phyloP scores from a whole-genome alignment of 306 rosid genomes.

The Cicer cuneatum region DNA sequence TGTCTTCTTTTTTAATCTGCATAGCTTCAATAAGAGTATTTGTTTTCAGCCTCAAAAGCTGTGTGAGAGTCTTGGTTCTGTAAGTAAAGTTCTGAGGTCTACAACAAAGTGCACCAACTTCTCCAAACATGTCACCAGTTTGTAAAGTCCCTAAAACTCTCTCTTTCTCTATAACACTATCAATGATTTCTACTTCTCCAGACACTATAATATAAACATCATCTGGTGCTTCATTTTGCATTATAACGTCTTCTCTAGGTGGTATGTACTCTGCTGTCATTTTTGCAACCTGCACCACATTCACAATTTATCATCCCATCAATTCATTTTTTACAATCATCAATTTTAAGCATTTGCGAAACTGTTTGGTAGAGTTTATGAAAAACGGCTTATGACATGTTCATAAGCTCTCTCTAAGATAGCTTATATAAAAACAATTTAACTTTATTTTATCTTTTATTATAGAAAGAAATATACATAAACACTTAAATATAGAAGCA shows the following conservation, averaged over 20 bases:
- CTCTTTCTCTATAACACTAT: constrained; percentile 61
- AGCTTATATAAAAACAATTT: background rate
- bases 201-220: constrained; percentile 90
- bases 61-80: constrained; percentile 86
- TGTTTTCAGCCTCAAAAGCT: constrained; percentile 80
- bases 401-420: background rate
- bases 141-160: constrained; percentile 63
- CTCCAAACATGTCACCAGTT: constrained; percentile 79
- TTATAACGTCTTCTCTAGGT: constrained; percentile 87
- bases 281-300: constrained; percentile 63
- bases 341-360: background rate
- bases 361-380: background rate
- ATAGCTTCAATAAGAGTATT: constrained; percentile 61
- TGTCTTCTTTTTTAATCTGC: constrained; percentile 65
- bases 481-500: too few species aligned
- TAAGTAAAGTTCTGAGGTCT: constrained; percentile 71
- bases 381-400: background rate
- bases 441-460: background rate
- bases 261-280: constrained; percentile 93
- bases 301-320: background rate
- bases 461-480: background rate
- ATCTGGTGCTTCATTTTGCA: constrained; percentile 77
- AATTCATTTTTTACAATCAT: background rate
- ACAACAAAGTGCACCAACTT: constrained; percentile 74
- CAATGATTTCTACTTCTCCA: constrained; percentile 82